Base-by-base conservation (phyloP, 257 asterid genomes). In the Plantago elongata region DNA sequence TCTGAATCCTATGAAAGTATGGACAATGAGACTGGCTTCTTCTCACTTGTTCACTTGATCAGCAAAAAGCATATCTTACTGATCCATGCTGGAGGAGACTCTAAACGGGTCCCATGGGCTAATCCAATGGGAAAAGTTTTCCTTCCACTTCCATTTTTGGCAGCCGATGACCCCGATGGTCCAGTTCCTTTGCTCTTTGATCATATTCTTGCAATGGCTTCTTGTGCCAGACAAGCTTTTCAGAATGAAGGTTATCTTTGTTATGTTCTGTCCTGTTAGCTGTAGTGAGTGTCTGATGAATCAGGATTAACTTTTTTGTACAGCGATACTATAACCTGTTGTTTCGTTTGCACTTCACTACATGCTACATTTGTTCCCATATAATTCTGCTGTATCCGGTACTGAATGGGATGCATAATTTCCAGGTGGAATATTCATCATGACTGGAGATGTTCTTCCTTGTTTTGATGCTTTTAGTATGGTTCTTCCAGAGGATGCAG, bases 401-500 rank as follows among this genome's bases (percentile, higher is more conserved):
- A 38, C 50, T 62, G 34, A 68, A 62, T 69, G 56, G 13, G 45
- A 62, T 50, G 60, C 78, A 71, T 49, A 34, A 57, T 54, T 69
- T 59, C 65, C 95, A 92, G 99, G 99, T 62, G 96, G 99, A 49
- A 55, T 93, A 63, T 80, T 93, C 79, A 89, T 78, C 75, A 93
- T 93, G 99, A 89, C 99, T 18, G 97, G 99, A 50, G 99, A 93
- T 79, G 99, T 89, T 76, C 99, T 89, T 74, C 99, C 97, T 72
- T 93, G 99, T 79, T 93, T 93, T 81, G 96, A 93, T 77, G 96
- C 99, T 62, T 81, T 84, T 70, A 75, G 75, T 72, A 80, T 93
- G 95, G 84, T 80, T 67, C 95, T 93, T 68, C 95, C 97, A 3
- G 90, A 85, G 62, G 96, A 93, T 74, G 45, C 91, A 18, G 79